phyloP scores from a whole-genome alignment of 306 rosid genomes.

The Malus sieversii region DNA sequence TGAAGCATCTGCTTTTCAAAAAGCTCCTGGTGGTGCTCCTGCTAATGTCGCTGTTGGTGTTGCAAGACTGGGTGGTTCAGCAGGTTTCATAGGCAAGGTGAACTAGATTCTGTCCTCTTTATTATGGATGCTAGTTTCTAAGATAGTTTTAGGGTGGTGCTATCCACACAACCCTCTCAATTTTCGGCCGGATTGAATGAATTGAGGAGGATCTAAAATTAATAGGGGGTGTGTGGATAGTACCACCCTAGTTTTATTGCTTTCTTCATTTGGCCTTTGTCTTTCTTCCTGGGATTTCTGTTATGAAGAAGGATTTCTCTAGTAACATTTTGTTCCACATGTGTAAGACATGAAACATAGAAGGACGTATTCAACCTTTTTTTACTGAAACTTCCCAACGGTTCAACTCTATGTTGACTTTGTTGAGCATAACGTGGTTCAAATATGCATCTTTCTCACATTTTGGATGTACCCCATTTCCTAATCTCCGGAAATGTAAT shows the following conservation, averaged over 20 bases:
- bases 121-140: background rate
- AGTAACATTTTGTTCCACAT: background rate
- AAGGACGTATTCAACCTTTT: background rate
- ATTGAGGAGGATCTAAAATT: too few species aligned
- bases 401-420: background rate
- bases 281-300: background rate
- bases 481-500: background rate
- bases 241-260: background rate
- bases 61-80: slow-evolving; percentile 69
- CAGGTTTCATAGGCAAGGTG: slow-evolving; percentile 90
- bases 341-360: background rate
- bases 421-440: background rate
- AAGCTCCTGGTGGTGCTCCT: slow-evolving; percentile 97
- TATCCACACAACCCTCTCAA: too few species aligned
- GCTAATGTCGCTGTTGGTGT: slow-evolving; percentile 93
- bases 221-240: background rate
- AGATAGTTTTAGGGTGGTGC: background rate
- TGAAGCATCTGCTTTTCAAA: slow-evolving; percentile 85
- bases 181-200: too few species aligned
- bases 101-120: slow-evolving; percentile 1
- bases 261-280: background rate
- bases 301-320: background rate
- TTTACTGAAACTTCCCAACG: background rate
- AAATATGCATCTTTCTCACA: background rate
- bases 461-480: background rate